These are phyloP conservation scores for Penicillium sp. DNA, from an alignment of 2,329 filamentous ascomycete species.

Conservation along the genomic window DNA sequence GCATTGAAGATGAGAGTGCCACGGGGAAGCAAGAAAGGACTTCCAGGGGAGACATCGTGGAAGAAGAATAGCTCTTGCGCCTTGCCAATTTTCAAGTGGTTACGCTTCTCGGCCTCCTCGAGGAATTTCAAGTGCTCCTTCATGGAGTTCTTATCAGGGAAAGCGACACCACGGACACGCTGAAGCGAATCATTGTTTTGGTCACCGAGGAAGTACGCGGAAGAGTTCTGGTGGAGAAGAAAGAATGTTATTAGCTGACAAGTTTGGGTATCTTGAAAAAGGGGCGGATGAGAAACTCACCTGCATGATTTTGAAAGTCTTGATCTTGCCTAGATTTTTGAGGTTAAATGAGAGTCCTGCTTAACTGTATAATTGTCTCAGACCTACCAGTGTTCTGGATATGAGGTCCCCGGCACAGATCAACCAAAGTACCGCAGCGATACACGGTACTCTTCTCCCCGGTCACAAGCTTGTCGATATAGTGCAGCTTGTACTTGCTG, in stretches of 20 bases:
- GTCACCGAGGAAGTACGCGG: constrained; percentile 92
- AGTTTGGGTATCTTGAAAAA: too few relatives aligned
- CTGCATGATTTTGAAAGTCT: constrained; percentile 93
- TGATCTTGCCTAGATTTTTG: constrained; percentile 66
- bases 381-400: constrained; percentile 74
- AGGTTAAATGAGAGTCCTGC: not conserved
- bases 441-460: constrained; percentile 93
- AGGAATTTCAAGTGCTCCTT: constrained; percentile 92
- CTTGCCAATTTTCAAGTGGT: constrained; percentile 89
- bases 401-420: constrained; percentile 93
- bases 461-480: constrained; percentile 93
- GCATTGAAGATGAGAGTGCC: constrained; percentile 93
- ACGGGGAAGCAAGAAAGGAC: constrained; percentile 88
- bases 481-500: constrained; percentile 98
- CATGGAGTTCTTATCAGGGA: constrained; percentile 95
- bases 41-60: constrained; percentile 89
- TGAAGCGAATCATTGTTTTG: constrained; percentile 93
- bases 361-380: not conserved
- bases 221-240: constrained; percentile 58
- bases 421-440: constrained; percentile 88
- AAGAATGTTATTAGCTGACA: not conserved
- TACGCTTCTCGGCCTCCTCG: constrained; percentile 96
- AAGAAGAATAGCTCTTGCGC: constrained; percentile 99
- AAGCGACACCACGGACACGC: constrained; percentile 94
- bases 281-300: constrained; percentile 33